phyloP scores from a whole-genome alignment of 2,329 filamentous ascomycete species.

The Aspergillus sp. region DNA sequence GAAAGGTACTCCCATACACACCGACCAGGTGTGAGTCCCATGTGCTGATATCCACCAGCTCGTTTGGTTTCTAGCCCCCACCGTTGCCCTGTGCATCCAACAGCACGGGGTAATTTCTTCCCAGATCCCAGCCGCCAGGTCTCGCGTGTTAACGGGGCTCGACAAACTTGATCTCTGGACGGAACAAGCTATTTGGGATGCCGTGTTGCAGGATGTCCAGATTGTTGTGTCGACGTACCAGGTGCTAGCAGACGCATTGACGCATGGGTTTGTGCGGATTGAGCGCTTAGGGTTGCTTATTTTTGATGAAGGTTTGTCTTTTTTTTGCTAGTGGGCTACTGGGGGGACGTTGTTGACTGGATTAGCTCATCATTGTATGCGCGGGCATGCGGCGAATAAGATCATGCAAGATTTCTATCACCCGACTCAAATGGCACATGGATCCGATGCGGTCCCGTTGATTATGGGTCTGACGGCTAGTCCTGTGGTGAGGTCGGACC shows the following conservation, averaged over 20 bases:
- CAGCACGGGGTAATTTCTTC: slow-evolving; percentile 53
- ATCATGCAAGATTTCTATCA: slow-evolving; percentile 71
- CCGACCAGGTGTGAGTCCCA: not conserved
- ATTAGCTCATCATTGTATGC: slow-evolving; percentile 62
- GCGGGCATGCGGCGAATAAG: slow-evolving; percentile 54
- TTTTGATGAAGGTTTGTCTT: slow-evolving; percentile 68
- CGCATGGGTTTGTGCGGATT: slow-evolving; percentile 65
- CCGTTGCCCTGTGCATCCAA: slow-evolving; percentile 58
- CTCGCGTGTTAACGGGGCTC: slow-evolving; percentile 57
- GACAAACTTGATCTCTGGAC: slow-evolving; percentile 69
- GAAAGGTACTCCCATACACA: slow-evolving; percentile 44
- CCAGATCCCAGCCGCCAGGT: slow-evolving; percentile 51
- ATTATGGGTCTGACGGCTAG: slow-evolving; percentile 77
- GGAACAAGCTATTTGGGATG: slow-evolving; percentile 57
- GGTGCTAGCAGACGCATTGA: slow-evolving; percentile 64
- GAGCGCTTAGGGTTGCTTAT: slow-evolving; percentile 58
- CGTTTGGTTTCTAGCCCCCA: slow-evolving; percentile 68
- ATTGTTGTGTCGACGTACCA: slow-evolving; percentile 74
- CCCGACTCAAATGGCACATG: slow-evolving; percentile 26
- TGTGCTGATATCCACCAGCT: slow-evolving; percentile 20
- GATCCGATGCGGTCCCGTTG: slow-evolving; percentile 43
- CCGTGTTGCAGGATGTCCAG: slow-evolving; percentile 53
- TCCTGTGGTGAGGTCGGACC: slow-evolving; percentile 56
- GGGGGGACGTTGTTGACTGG: not conserved
- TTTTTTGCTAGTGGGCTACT: not conserved